These are phyloP conservation scores for Neoconidiobolus thromboides DNA, from an alignment of 371 early-diverging fungal species.

Conservation along the genomic window DNA sequence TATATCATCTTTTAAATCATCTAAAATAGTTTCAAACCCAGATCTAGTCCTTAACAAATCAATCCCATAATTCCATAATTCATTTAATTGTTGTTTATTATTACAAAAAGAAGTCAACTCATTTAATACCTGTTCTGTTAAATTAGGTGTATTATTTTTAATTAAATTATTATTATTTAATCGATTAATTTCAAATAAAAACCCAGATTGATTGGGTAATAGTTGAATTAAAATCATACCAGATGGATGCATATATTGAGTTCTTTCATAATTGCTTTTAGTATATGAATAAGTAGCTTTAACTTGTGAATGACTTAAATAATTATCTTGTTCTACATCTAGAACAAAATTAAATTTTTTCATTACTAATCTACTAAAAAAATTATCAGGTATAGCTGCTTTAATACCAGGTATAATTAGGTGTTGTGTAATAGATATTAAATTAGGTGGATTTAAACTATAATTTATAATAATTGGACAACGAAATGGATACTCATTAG, in stretches of 20 bases:
- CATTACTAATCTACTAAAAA: slow-evolving; percentile 66
- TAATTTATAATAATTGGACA: slow-evolving; percentile 51
- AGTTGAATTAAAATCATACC: slow-evolving; percentile 88
- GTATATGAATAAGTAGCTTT: slow-evolving; percentile 35
- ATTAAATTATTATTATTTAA: slow-evolving; percentile 29
- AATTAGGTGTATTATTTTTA: not conserved
- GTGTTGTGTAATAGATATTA: slow-evolving; percentile 10
- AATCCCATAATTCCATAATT: not conserved
- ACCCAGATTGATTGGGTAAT: slow-evolving; percentile 43
- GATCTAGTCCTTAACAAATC: slow-evolving; percentile 11
- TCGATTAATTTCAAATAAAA: slow-evolving; percentile 80
- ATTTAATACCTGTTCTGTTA: not conserved
- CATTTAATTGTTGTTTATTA: not conserved
- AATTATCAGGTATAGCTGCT: slow-evolving; percentile 12
- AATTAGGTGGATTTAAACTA: slow-evolving; percentile 39
- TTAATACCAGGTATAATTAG: not conserved
- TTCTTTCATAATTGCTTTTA: slow-evolving; percentile 43
- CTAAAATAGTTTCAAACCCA: slow-evolving; percentile 11
- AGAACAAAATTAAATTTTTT: slow-evolving; percentile 69
- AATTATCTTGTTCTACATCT: slow-evolving; percentile 77
- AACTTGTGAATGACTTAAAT: slow-evolving; percentile 22
- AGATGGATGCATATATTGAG: slow-evolving; percentile 80
- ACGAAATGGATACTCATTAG: slow-evolving; percentile 75
- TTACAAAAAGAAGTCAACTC: slow-evolving; percentile 10
- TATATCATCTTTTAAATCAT: slow-evolving; percentile 6